Conservation (phyloP, 2,329 filamentous ascomycete species). For the Tympanopsis confertula region DNA sequence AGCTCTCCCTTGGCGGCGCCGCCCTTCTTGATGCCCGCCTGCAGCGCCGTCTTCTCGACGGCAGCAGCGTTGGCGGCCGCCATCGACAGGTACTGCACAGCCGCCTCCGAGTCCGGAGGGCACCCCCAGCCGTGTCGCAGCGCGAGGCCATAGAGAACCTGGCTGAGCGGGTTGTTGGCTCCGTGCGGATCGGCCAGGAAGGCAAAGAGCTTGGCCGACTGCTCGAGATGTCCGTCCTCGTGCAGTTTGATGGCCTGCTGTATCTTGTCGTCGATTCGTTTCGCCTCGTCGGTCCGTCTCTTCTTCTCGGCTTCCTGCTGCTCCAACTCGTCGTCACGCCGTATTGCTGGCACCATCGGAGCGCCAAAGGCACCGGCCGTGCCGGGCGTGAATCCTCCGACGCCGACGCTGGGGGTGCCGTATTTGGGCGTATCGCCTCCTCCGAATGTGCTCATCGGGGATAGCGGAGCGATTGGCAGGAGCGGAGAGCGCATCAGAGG, state of each 20-base stretch:
- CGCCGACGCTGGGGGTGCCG: not conserved
- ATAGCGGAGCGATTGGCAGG: not conserved
- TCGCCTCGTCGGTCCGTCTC: slow-evolving; percentile 9
- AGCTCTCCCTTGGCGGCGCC: slow-evolving; percentile 92
- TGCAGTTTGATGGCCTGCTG: slow-evolving; percentile 93
- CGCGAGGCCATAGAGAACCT: slow-evolving; percentile 90
- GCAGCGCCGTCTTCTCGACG: slow-evolving; percentile 74
- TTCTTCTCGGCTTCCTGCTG: no score
- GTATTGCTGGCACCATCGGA: slow-evolving; percentile 1
- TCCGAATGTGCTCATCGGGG: not conserved
- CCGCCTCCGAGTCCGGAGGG: slow-evolving; percentile 55
- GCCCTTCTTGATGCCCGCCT: slow-evolving; percentile 82
- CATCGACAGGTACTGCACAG: slow-evolving; percentile 73
- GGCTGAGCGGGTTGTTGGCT: slow-evolving; percentile 82
- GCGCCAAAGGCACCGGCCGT: no score
- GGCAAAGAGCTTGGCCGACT: slow-evolving; percentile 77
- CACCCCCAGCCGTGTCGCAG: slow-evolving; percentile 91
- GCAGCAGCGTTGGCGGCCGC: slow-evolving; percentile 83
- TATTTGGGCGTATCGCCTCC: not conserved
- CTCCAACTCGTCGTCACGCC: slow-evolving; percentile 1
- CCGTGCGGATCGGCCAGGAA: slow-evolving; percentile 71
- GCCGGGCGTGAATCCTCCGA: no score
- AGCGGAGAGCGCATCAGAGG: slow-evolving; percentile 8
- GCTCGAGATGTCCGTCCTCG: slow-evolving; percentile 67
- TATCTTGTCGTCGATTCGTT: slow-evolving; percentile 58